Percentiles rank a stretch among this genome's conserved stretches.
These are phyloP conservation scores for Podochytrium sp. DNA, from an alignment of 192 early-diverging fungal species.

Conservation along the genomic window DNA sequence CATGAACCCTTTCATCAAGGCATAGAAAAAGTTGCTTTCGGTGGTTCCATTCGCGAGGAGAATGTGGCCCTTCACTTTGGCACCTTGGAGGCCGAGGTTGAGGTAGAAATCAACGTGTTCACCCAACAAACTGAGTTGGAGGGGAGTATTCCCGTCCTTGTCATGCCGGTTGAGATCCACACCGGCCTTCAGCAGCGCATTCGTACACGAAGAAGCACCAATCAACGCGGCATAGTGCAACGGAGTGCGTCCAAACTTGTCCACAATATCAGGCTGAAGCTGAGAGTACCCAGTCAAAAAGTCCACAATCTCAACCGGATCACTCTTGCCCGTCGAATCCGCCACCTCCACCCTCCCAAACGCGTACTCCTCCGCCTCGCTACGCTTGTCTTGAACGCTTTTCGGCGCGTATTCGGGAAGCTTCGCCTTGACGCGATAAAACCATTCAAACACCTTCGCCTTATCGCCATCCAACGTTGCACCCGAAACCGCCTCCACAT, in stretches of 20 bases:
- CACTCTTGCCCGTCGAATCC: constrained; percentile 25
- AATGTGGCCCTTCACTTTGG: constrained; percentile 32
- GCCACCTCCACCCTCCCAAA: constrained; percentile 38
- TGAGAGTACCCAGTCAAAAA: constrained; percentile 33
- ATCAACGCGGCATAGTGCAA: constrained; percentile 58
- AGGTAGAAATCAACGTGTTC: constrained; percentile 50
- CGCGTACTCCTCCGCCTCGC: constrained; percentile 19
- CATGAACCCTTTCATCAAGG: constrained; percentile 47
- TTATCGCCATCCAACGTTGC: background rate
- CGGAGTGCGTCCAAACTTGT: constrained; percentile 56
- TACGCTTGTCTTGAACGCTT: constrained; percentile 24
- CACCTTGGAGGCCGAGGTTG: constrained; percentile 51
- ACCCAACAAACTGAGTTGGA: constrained; percentile 49
- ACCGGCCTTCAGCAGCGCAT: constrained; percentile 38
- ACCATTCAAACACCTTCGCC: constrained; percentile 22
- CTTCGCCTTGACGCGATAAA: background rate
- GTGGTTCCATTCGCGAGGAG: constrained; percentile 32
- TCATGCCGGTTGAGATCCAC: constrained; percentile 37
- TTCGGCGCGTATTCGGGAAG: constrained; percentile 1
- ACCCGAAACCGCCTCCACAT: constrained; percentile 8
- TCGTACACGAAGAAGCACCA: constrained; percentile 55
- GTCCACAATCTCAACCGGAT: constrained; percentile 56
- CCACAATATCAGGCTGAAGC: constrained; percentile 40
- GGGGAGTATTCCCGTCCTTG: constrained; percentile 45
- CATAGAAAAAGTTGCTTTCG: constrained; percentile 38